Conservation (phyloP, 257 asterid species). For the Nicotiana knightiana region DNA sequence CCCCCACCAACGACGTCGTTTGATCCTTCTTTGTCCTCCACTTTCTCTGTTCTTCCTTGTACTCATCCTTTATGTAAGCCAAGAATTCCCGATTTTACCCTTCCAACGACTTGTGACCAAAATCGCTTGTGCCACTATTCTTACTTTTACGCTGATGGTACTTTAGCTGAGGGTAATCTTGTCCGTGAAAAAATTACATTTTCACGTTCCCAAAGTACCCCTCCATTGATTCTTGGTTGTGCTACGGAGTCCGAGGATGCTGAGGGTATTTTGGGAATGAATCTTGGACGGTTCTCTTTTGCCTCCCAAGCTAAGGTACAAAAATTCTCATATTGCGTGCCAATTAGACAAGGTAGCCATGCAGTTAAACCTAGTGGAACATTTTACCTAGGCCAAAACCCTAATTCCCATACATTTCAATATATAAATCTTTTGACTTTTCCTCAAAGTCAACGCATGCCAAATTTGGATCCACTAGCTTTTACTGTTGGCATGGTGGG, state of each 20-base stretch:
- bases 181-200: slow-evolving; percentile 60
- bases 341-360: slow-evolving; percentile 23
- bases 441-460: slow-evolving; percentile 54
- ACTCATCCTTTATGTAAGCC: slow-evolving; percentile 76
- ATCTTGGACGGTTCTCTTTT: slow-evolving; percentile 68
- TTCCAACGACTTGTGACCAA: slow-evolving; percentile 76
- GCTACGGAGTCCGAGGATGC: slow-evolving; percentile 52
- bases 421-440: slow-evolving; percentile 47
- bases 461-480: slow-evolving; percentile 77
- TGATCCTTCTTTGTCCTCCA: slow-evolving; percentile 75
- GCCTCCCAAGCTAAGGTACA: slow-evolving; percentile 63
- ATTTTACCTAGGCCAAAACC: slow-evolving; percentile 68
- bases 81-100: slow-evolving; percentile 72
- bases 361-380: slow-evolving; percentile 43
- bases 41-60: slow-evolving; percentile 78
- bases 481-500: slow-evolving; percentile 60
- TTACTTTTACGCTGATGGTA: slow-evolving; percentile 79
- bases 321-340: slow-evolving; percentile 77
- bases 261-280: slow-evolving; percentile 91
- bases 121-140: slow-evolving; percentile 68
- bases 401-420: slow-evolving; percentile 35
- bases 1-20: slow-evolving; percentile 52
- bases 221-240: slow-evolving; percentile 83
- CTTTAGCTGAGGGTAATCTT: slow-evolving; percentile 82
- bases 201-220: slow-evolving; percentile 54